Evolutionary conservation across 192 early-diverging fungal species (phyloP).

Genomic region (Umbelopsis sp.): DNA sequence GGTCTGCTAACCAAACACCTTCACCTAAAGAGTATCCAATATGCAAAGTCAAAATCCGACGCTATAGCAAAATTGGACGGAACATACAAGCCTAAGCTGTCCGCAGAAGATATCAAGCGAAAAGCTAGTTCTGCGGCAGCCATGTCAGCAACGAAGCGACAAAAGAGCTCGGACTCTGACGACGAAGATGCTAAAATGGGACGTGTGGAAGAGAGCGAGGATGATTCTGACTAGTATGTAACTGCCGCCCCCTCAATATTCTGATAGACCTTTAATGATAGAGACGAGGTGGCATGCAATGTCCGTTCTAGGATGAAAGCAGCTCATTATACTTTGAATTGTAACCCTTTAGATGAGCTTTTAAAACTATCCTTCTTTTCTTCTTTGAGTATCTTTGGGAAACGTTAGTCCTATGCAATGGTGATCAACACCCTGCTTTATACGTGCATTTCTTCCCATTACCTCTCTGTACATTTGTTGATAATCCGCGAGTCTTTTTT

Average conservation of each 20-base stretch:
- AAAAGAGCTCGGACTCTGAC: constrained; percentile 24
- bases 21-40: constrained; percentile 63
- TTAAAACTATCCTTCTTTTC: too few relatives aligned
- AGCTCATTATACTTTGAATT: too few relatives aligned
- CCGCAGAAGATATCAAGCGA: constrained; percentile 21
- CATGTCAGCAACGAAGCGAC: constrained; percentile 25
- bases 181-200: constrained; percentile 15
- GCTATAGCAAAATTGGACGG: constrained; percentile 74
- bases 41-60: constrained; percentile 77
- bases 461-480: too few relatives aligned
- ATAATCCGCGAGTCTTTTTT: too few relatives aligned
- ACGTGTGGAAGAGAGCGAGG: constrained; percentile 27
- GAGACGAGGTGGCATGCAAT: not conserved
- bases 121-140: not conserved
- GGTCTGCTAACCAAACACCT: not conserved
- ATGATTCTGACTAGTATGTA: constrained; percentile 21
- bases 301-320: not conserved
- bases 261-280: not conserved
- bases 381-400: too few relatives aligned
- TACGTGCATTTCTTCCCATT: too few relatives aligned
- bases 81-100: constrained; percentile 37
- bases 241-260: not conserved
- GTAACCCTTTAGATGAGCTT: too few relatives aligned
- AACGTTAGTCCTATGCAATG: too few relatives aligned
- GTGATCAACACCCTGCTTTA: too few relatives aligned